phyloP scores from a whole-genome alignment of 495 filamentous ascomycete species.

The Cercophora newfieldiana region DNA sequence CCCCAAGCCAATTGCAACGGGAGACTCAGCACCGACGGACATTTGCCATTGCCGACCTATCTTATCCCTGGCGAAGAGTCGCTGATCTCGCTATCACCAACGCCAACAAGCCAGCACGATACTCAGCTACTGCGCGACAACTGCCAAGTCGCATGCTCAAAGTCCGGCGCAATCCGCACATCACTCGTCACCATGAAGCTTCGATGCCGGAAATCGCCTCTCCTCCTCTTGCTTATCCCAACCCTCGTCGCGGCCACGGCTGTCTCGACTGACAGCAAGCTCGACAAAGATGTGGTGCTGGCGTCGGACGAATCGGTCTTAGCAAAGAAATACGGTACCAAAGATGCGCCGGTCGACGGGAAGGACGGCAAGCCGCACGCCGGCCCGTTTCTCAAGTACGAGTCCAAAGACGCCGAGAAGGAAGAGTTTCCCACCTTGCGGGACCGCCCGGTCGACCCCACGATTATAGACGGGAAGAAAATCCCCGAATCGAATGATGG shows the following conservation, averaged over 20 bases:
- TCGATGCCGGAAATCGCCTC: conserved; percentile 38
- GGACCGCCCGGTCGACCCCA: conserved; percentile 48
- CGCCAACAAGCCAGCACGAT: not conserved
- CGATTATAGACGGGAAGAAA: conserved; percentile 60
- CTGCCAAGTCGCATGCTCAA: not conserved
- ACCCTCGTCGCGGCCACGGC: conserved; percentile 41
- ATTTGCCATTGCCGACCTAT: not conserved
- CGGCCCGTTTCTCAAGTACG: conserved; percentile 81
- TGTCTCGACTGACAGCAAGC: conserved; percentile 23
- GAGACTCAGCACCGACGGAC: not conserved
- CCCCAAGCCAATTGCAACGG: not conserved
- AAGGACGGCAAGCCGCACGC: conserved; percentile 93
- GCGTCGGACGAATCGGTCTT: conserved; percentile 22
- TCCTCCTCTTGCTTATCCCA: conserved; percentile 49
- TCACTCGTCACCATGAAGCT: conserved; percentile 40
- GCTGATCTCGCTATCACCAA: not conserved
- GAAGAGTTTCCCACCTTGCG: conserved; percentile 49
- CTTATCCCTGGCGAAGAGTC: not conserved
- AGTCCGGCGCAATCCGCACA: not conserved
- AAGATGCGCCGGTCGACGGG: conserved; percentile 91
- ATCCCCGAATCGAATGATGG: conserved; percentile 80
- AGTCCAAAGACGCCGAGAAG: conserved; percentile 38
- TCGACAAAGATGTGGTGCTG: conserved; percentile 19
- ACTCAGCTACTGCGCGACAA: not conserved
- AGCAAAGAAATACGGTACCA: conserved; percentile 60